A percentile compares a stretch with the other conserved stretches of the same genome.
These are phyloP conservation scores for Termitomyces sp. DNA, from an alignment of 768 basidiomycete genomes.

Conservation along the genomic window DNA sequence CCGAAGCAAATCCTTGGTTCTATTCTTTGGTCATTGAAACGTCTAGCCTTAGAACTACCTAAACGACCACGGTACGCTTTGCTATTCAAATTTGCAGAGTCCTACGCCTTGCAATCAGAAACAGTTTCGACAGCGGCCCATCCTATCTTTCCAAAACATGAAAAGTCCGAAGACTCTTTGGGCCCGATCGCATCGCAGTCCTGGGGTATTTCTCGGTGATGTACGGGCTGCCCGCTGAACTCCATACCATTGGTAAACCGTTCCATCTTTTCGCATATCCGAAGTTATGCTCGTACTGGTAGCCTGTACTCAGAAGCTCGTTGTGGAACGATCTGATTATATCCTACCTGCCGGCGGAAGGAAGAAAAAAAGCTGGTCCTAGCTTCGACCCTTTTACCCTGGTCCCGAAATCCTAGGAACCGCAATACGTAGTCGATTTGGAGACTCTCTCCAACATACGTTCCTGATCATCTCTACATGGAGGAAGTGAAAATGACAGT, in stretches of 20 bases:
- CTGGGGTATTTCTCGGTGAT: neutral
- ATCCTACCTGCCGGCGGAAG: neutral
- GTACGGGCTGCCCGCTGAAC: neutral
- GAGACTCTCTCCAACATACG: neutral
- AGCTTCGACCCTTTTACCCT: neutral
- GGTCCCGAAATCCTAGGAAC: neutral
- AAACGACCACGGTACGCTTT: neutral
- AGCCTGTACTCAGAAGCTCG: neutral
- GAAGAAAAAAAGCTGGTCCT: neutral
- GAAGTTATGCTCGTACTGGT: neutral
- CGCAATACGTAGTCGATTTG: neutral
- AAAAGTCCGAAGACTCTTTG: neutral
- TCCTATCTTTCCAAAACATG: neutral
- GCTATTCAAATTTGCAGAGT: no score
- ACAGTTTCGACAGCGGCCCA: neutral
- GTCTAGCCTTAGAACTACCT: neutral
- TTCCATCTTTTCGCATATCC: neutral
- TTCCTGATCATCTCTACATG: conserved; percentile 16
- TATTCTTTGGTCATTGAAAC: neutral
- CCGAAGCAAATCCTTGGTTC: neutral
- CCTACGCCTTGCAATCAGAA: neutral
- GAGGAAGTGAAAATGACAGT: conserved; percentile 2
- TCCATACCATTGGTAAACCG: neutral
- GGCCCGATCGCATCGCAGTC: conserved; percentile 8
- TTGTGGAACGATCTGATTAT: neutral